Percentiles rank a stretch among this genome's conserved stretches.
Evolutionary conservation across 2,329 filamentous ascomycete species (phyloP).

Genomic region (Rhinocladiella mackenziei): DNA sequence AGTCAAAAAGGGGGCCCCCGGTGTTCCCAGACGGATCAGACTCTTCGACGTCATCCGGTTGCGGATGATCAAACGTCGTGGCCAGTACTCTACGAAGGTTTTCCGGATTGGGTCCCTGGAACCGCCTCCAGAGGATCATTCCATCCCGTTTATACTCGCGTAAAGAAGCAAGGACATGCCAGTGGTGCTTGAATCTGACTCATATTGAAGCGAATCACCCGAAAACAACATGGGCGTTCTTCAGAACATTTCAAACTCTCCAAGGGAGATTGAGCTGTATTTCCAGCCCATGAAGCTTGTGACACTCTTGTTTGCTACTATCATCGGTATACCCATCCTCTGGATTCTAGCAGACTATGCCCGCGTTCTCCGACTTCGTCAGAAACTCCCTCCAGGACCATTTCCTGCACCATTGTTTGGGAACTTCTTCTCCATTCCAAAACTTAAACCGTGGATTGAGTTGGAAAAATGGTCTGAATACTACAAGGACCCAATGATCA

Average conservation of each 20-base stretch:
- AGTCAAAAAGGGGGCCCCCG: too few relatives aligned
- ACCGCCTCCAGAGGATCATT: too few relatives aligned
- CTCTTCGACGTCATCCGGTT: too few relatives aligned
- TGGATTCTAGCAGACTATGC: slow-evolving; percentile 28
- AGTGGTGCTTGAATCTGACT: too few relatives aligned
- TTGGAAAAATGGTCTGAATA: slow-evolving; percentile 52
- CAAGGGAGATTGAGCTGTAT: background rate
- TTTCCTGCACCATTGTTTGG: slow-evolving; percentile 53
- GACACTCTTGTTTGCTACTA: background rate
- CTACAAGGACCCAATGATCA: slow-evolving; percentile 50
- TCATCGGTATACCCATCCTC: slow-evolving; percentile 11
- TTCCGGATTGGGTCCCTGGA: too few relatives aligned
- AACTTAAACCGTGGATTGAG: slow-evolving; percentile 56
- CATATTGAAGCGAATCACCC: too few relatives aligned
- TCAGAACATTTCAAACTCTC: slow-evolving; percentile 5
- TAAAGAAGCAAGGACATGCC: too few relatives aligned
- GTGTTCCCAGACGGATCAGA: too few relatives aligned
- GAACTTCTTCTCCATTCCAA: slow-evolving; percentile 53
- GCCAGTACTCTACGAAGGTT: too few relatives aligned
- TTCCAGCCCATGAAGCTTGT: slow-evolving; percentile 3
- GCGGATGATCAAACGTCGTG: too few relatives aligned
- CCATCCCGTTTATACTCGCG: too few relatives aligned
- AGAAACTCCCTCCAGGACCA: slow-evolving; percentile 49
- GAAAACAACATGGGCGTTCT: slow-evolving; percentile 22
- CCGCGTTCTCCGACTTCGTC: slow-evolving; percentile 29